Evolutionary conservation across 2,329 filamentous ascomycete genomes (phyloP), one percentile per base, ranked within the genome.

Genomic region (Celoporthe dispersa): DNA sequence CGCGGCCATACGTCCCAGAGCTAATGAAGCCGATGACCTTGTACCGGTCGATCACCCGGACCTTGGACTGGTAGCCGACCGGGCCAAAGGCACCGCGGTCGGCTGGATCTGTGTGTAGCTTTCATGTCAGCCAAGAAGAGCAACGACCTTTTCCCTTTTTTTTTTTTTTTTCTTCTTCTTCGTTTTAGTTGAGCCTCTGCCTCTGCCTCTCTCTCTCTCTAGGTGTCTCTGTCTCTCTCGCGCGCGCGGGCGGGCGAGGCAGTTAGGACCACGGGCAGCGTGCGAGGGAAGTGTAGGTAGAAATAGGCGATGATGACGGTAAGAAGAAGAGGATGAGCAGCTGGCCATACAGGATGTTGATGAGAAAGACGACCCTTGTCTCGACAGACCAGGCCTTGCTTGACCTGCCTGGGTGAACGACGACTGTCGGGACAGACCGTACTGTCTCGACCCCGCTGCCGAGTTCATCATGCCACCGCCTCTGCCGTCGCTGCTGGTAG

Each of bases 1-100:
- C 96, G 41, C 96, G 91, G 48, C 96, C 96, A 87, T 99, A 99
- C 22, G 96, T 99, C 62, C 96, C 96, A 75, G 94, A 97, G 79
- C 94, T 97, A 76, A 99, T 99, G 85, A 99, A 99, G 59, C 96
- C 96, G 69, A 99, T 91, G 76, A 99, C 96, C 76, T 96, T 94
- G 82, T 98, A 99, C 75, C 92, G 92, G 81, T 98, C 95, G 71
- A 92, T 91, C 70, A 98, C 94, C 73, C 93, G 91, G 73, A 96
- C 92, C 81, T 97, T 97, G 79, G 88, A 89, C 78, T 90, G 88
- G 78, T 91, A 92, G 19, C 82, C 81, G 16, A 85, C 77, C 51
- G 80, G 79, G 39, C 67, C 65, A 59, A 82, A 81, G 64, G 77
- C 77, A 67, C 84, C 83, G 70, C 86, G 83, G 75, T 89, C 87